These are phyloP conservation scores for Mycena leptocephala DNA, from an alignment of 768 basidiomycete genomes.

Conservation along the genomic window DNA sequence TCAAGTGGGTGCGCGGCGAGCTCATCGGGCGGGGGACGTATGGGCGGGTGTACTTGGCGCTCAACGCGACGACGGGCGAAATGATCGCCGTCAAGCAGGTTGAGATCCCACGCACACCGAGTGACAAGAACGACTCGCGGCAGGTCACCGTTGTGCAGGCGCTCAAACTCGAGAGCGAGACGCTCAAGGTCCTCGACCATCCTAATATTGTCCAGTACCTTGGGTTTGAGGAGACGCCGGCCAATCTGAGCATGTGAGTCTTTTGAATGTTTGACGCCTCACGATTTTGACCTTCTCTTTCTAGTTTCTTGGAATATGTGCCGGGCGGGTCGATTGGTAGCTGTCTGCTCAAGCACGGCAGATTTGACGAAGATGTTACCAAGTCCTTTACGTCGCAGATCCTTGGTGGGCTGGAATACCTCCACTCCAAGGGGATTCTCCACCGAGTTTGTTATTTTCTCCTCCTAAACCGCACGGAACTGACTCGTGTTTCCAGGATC, in stretches of 20 bases:
- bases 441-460: conserved; percentile 77
- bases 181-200: conserved; percentile 96
- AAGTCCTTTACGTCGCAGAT: conserved; percentile 96
- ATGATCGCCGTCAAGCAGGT: conserved; percentile 99
- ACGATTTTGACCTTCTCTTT: not conserved
- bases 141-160: conserved; percentile 92
- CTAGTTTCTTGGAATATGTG: conserved; percentile 98
- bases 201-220: conserved; percentile 98
- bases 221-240: conserved; percentile 92
- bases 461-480: not conserved
- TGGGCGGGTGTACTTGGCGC: conserved; percentile 94
- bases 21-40: conserved; percentile 98
- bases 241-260: conserved; percentile 92
- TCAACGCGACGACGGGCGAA: conserved; percentile 97
- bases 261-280: not conserved
- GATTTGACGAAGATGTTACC: conserved; percentile 93
- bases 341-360: conserved; percentile 92
- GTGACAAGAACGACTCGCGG: conserved; percentile 91
- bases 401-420: conserved; percentile 90
- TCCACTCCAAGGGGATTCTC: conserved; percentile 93
- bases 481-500: conserved; percentile 69
- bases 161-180: conserved; percentile 95
- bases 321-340: conserved; percentile 97
- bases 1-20: conserved; percentile 99
- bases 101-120: conserved; percentile 92